Evolutionary conservation across 176 grass and related monocot genomes (phyloP).

Genomic region (Oryza brachyantha): DNA sequence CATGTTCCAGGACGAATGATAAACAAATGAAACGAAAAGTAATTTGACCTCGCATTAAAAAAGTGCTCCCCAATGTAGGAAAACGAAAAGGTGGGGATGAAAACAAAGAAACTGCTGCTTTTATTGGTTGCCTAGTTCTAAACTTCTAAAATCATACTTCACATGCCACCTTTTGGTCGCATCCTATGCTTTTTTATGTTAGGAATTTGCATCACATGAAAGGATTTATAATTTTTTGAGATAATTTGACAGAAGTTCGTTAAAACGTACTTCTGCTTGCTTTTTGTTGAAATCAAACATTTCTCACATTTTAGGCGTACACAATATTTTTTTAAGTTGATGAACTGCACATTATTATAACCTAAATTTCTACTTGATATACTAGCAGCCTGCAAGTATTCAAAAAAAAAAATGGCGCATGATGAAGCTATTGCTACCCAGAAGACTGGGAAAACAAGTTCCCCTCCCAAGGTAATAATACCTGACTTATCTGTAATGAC

Average conservation of each 20-base stretch:
- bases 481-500: neutral
- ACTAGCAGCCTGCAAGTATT: neutral
- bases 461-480: conserved; percentile 67
- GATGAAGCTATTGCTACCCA: conserved; percentile 58
- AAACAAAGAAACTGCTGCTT: neutral
- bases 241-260: conserved; percentile 1
- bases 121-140: neutral
- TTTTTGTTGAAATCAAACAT: neutral
- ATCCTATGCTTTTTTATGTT: neutral
- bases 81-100: too few relatives aligned
- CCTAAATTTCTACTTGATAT: conserved; percentile 21
- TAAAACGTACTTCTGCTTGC: too few relatives aligned
- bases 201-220: neutral
- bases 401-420: conserved; percentile 51
- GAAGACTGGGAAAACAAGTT: conserved; percentile 58
- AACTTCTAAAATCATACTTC: neutral
- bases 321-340: conserved; percentile 1
- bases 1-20: neutral
- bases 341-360: neutral
- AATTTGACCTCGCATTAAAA: neutral
- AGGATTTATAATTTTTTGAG: neutral
- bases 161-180: neutral
- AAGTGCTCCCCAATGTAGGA: neutral
- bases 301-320: neutral
- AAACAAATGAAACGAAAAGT: neutral